Evolutionary conservation across 2,329 filamentous ascomycete species (phyloP), one percentile per base, ranked within the genome.

Genomic region (Penicillium nordicum): DNA sequence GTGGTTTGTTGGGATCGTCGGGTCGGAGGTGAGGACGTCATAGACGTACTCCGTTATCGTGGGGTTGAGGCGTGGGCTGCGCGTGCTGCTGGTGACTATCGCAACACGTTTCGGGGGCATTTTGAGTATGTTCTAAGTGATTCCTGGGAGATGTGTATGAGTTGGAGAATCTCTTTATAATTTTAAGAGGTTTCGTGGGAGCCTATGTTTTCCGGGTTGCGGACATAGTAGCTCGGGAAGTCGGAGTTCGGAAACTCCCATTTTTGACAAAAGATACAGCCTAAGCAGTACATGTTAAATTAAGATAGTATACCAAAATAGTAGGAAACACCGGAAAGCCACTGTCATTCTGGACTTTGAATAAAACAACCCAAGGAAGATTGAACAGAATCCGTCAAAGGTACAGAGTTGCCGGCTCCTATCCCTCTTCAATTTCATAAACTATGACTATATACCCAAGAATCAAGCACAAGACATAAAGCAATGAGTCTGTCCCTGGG

Each of bases 11-110:
- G 64, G 64, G 23, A 65, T 58, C 7, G 50, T 58, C 10, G 58
- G 53, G 41, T 61, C 61, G 14, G 56, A n/a, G 21, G 50, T 53
- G n/a, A 66, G 51, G 57, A 59, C 61, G 42, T 71, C 63, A 59
- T 67, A 58, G 50, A 76, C 62, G 38, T 71, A 71, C 2, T 63
- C 61, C 30, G 69, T 67, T 47, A 76, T 68, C 37, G 70, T 67
- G 10, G 71, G 69, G 38, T 74, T 70, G 44, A 73, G 69, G n/a
- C 74, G 68, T 4, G 71, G 70, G 1, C 55, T 52, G 44, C 74
- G 72, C 25, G 70, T 71, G 44, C 69, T 73, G 66, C 72, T 65
- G 51, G 72, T 68, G 30, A 76, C 70, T 42, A 76, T 60, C 42
- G 69, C 74, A 57, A 76, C 67, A 6, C 51, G 54, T 53, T 66